Evolutionary conservation across 2,329 filamentous ascomycete genomes (phyloP).

Genomic region (Paecilomyces formosus): DNA sequence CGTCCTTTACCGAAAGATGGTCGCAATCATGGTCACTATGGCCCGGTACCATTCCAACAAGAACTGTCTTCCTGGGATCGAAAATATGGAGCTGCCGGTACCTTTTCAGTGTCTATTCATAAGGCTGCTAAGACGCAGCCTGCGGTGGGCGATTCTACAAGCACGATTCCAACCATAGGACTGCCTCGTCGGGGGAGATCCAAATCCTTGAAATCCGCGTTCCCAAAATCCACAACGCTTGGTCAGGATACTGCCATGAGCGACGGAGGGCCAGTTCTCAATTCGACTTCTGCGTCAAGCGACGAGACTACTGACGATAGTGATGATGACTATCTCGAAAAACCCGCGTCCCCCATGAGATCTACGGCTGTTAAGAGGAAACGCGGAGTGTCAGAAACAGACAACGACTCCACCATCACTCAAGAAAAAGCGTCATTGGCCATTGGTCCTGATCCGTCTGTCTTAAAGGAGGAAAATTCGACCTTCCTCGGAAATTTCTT

Average conservation of each 20-base stretch:
- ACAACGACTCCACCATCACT: conserved; percentile 20
- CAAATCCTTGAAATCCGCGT: neutral
- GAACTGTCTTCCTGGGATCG: conserved; percentile 42
- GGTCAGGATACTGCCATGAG: conserved; percentile 4
- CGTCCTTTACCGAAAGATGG: conserved; percentile 4
- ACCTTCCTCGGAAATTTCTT: conserved; percentile 32
- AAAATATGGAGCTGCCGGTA: conserved; percentile 46
- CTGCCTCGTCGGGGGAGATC: conserved; percentile 19
- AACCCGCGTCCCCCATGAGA: conserved; percentile 11
- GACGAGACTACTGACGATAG: conserved; percentile 15
- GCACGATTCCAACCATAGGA: conserved; percentile 32
- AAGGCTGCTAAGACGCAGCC: conserved; percentile 1
- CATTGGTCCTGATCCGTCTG: conserved; percentile 11
- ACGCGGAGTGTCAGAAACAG: conserved; percentile 24
- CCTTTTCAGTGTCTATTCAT: conserved; percentile 31
- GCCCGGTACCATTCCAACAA: conserved; percentile 45
- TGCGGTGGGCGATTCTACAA: conserved; percentile 6
- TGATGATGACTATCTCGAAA: conserved; percentile 12
- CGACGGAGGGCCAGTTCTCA: conserved; percentile 5
- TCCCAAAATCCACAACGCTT: conserved; percentile 3
- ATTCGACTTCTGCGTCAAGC: conserved; percentile 21
- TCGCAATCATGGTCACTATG: conserved; percentile 39
- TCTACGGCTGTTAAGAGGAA: conserved; percentile 25
- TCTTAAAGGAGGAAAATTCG: conserved; percentile 21
- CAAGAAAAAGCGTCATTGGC: conserved; percentile 16